A percentile compares a stretch with the other conserved stretches of the same genome.
Evolutionary conservation across 257 asterid species (phyloP).

Genomic region (Solanum arcanum): DNA sequence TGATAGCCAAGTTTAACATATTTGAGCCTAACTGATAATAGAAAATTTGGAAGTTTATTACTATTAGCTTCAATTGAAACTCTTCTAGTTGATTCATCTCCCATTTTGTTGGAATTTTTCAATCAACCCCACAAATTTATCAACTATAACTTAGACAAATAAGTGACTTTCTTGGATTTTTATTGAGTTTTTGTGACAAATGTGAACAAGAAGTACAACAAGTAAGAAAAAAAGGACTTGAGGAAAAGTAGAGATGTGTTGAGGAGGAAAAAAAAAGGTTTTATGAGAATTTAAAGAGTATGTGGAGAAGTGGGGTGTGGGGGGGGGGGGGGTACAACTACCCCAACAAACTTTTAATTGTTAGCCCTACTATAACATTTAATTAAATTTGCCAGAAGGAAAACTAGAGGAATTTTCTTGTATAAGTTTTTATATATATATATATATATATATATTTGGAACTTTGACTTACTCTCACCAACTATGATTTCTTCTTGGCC

Average conservation of each 20-base stretch:
- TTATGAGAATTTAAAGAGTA: conserved; percentile 32
- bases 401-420: conserved; percentile 10
- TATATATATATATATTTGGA: not conserved
- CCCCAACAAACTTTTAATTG: conserved; percentile 63
- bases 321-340: conserved; percentile 19
- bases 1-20: conserved; percentile 67
- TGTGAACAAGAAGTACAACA: not conserved
- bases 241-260: not conserved
- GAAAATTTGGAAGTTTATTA: conserved; percentile 44
- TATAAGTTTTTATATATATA: not conserved
- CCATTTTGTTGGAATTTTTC: conserved; percentile 14
- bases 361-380: conserved; percentile 20
- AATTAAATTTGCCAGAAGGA: conserved; percentile 29
- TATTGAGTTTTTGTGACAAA: not conserved
- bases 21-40: conserved; percentile 36
- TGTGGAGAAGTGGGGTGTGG: not conserved
- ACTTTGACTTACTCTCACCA: not conserved
- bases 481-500: conserved; percentile 11
- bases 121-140: not conserved
- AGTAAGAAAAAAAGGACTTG: not conserved
- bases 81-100: conserved; percentile 6
- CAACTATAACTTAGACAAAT: not conserved
- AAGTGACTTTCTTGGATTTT: not conserved
- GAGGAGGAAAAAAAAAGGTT: conserved; percentile 5
- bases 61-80: conserved; percentile 21